A percentile compares a stretch with the other conserved stretches of the same genome.
phyloP scores from a whole-genome alignment of 202 grass and related monocot genomes.

The Setaria italica region DNA sequence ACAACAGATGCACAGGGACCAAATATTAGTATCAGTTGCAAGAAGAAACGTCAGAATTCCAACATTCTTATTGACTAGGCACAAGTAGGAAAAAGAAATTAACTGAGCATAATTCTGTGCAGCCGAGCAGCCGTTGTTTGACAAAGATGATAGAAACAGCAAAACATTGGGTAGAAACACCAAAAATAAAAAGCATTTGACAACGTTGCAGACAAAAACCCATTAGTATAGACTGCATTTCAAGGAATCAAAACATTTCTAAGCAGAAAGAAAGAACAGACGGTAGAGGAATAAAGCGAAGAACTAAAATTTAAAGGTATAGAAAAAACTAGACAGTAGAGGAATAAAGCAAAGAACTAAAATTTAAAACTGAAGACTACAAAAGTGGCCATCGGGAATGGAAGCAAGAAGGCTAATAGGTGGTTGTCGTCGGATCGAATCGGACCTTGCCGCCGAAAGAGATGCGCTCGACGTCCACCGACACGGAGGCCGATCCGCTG shows the following conservation, averaged over 20 bases:
- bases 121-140: background rate
- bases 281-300: background rate
- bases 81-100: conserved; percentile 2
- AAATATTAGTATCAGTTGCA: background rate
- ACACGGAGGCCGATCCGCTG: conserved; percentile 59
- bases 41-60: background rate
- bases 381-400: background rate
- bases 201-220: background rate
- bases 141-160: background rate
- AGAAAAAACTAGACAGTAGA: background rate
- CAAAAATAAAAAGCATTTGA: background rate
- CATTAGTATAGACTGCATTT: background rate
- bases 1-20: background rate
- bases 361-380: background rate
- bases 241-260: background rate
- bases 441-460: conserved; percentile 80
- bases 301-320: background rate
- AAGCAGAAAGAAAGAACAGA: background rate
- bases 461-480: conserved; percentile 80
- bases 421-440: conserved; percentile 1
- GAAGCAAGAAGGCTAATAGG: background rate
- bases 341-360: background rate
- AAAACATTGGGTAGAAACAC: background rate
- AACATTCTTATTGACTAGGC: background rate
- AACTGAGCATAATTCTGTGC: background rate